Conservation (phyloP, 1,284 basidiomycete species). For the Inonotus hispidus region DNA sequence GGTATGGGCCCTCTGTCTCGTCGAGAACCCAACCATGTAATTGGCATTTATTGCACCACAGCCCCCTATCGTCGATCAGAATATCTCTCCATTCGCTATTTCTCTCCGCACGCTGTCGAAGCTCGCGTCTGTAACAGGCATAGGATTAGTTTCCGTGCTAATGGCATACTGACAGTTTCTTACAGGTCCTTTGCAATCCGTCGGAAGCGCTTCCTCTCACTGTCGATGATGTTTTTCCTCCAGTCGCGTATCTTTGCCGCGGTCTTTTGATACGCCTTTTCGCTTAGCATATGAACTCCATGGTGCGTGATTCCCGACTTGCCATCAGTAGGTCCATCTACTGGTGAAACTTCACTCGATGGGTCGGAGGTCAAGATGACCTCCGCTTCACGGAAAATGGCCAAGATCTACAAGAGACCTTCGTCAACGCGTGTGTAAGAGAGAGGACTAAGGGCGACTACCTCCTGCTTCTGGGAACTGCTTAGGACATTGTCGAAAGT, state of each 20-base stretch:
- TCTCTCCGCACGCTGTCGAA: conserved; percentile 58
- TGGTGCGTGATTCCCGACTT: conserved; percentile 1
- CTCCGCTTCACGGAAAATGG: conserved; percentile 50
- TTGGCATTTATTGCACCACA: conserved; percentile 63
- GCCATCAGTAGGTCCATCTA: not conserved
- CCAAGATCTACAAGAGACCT: conserved; percentile 43
- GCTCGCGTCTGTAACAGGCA: conserved; percentile 51
- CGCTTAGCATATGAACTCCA: conserved; percentile 16
- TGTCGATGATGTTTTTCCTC: conserved; percentile 57
- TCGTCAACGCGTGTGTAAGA: not conserved
- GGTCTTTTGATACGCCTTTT: conserved; percentile 35
- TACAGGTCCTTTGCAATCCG: conserved; percentile 70
- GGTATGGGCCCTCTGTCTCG: conserved; percentile 84
- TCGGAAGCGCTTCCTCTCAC: conserved; percentile 64
- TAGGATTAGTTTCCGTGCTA: not conserved
- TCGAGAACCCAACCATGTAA: conserved; percentile 69
- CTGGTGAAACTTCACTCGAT: not conserved
- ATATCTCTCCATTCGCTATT: conserved; percentile 54
- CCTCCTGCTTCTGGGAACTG: conserved; percentile 62
- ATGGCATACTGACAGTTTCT: conserved; percentile 23
- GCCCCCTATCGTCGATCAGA: conserved; percentile 65
- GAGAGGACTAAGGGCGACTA: conserved; percentile 26
- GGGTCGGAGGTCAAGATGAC: conserved; percentile 40
- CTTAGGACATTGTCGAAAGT: conserved; percentile 56
- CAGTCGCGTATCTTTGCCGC: conserved; percentile 56